Evolutionary conservation across 805 yeast genomes (phyloP), one percentile per base, ranked within the genome.

Genomic region (Zygoascus ofunaensis): DNA sequence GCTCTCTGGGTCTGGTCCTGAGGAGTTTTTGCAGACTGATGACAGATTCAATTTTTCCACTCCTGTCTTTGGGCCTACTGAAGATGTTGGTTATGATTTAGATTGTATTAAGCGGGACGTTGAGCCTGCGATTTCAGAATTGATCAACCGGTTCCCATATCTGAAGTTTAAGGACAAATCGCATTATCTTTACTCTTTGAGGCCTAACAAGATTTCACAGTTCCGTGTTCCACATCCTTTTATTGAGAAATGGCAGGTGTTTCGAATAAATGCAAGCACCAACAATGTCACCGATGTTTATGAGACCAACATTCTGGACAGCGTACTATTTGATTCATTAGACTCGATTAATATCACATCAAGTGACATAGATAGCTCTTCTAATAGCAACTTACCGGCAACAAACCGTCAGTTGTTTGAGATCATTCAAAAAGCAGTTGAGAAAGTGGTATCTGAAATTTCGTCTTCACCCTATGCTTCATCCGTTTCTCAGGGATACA

Each of bases 81-180:
- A 37, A 12, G 19, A 34, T 34, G 36, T 14, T n/a, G n/a, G 19
- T n/a, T 62, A 63, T 63, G 57, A 60, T 34, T 43, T 62, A n/a
- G 61, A 54, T 8, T 60, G 57, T 34, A 59, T 62, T 22, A 50
- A 54, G 15, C 45, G 47, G n/a, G 65, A 61, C 34, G 36, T 62
- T 15, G 62, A 59, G 35, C 65, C 65, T 0, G 65, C 60, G 2
- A 57, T 60, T 41, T 53, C 50, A 36, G 58, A 51, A n/a, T 41
- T 57, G 33, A 32, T 51, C 26, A 38, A 45, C 24, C 45, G 45
- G 33, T 53, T 56, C 39, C 48, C 45, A 35, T 53, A 50, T 49
- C 54, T 47, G 17, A 47, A 49, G 30, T 44, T 45, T 40, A 26
- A 43, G 7, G 48, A 44, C 5, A 22, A 40, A 20, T 38, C 52